Percentiles rank a stretch among this genome's conserved stretches.
Conservation (phyloP, 148 eudicot genomes). For the Rhododendron williamsianum region DNA sequence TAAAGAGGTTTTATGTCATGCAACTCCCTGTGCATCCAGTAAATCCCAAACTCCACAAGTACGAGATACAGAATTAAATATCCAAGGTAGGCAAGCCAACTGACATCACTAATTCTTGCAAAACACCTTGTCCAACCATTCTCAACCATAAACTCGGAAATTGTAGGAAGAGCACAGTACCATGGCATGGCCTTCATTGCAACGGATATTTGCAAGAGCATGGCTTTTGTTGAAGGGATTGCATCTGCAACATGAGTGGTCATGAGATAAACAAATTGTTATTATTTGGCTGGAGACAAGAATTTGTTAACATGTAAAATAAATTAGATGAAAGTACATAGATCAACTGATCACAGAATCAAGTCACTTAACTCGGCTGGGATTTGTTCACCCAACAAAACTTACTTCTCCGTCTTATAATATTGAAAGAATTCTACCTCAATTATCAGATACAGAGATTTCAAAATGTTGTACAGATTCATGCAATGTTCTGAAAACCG, state of each 20-base stretch:
- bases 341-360: not conserved
- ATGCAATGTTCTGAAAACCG: not conserved
- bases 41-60: constrained; percentile 75
- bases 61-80: constrained; percentile 48
- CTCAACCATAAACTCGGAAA: constrained; percentile 69
- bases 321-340: not conserved
- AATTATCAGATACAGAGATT: not conserved
- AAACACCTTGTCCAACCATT: constrained; percentile 72
- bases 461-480: not conserved
- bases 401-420: not conserved
- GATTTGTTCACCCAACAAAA: not conserved
- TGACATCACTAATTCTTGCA: constrained; percentile 53
- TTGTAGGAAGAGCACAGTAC: constrained; percentile 53
- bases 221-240: constrained; percentile 61
- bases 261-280: not conserved
- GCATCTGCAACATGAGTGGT: constrained; percentile 42
- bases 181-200: constrained; percentile 95
- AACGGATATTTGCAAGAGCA: constrained; percentile 74
- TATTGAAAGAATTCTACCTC: not conserved
- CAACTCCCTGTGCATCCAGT: constrained; percentile 80
- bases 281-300: not conserved
- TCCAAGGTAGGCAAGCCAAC: constrained; percentile 40
- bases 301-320: not conserved
- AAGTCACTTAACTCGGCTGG: not conserved
- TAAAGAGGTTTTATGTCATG: constrained; percentile 90